A percentile compares a stretch with the other conserved stretches of the same genome.
phyloP scores from a whole-genome alignment of 805 yeast genomes.

The Priceomyces fermenticarens region DNA sequence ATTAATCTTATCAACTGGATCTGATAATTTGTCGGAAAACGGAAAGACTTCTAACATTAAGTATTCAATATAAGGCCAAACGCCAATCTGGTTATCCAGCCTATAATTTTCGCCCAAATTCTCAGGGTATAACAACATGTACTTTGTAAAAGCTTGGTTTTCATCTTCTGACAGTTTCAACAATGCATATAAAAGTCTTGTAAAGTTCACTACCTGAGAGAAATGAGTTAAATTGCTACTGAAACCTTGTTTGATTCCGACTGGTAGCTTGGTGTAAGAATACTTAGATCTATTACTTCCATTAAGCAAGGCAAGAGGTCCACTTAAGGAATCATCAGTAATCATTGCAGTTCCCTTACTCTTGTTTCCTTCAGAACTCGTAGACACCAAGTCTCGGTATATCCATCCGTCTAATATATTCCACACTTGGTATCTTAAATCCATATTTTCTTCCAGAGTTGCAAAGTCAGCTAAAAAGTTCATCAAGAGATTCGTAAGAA shows the following conservation, averaged over 20 bases:
- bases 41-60: conserved; percentile 64
- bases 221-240: conserved; percentile 45
- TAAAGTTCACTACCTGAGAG: conserved; percentile 56
- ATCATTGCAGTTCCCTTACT: background rate
- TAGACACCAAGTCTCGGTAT: conserved; percentile 33
- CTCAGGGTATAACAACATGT: conserved; percentile 54
- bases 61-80: conserved; percentile 79
- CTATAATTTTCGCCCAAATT: conserved; percentile 62
- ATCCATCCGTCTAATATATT: conserved; percentile 67
- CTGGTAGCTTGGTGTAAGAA: conserved; percentile 17
- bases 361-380: conserved; percentile 2
- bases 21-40: conserved; percentile 40
- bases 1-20: conserved; percentile 30
- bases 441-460: conserved; percentile 28
- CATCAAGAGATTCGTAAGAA: conserved; percentile 38
- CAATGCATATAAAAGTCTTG: conserved; percentile 48
- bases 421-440: conserved; percentile 58
- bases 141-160: conserved; percentile 25
- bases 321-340: background rate
- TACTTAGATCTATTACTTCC: conserved; percentile 10
- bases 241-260: conserved; percentile 26
- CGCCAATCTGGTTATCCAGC: conserved; percentile 46
- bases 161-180: conserved; percentile 22
- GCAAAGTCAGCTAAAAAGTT: conserved; percentile 53
- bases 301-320: conserved; percentile 1